phyloP scores from a whole-genome alignment of 352 stramenopile species.

The Pythium apleroticum region DNA sequence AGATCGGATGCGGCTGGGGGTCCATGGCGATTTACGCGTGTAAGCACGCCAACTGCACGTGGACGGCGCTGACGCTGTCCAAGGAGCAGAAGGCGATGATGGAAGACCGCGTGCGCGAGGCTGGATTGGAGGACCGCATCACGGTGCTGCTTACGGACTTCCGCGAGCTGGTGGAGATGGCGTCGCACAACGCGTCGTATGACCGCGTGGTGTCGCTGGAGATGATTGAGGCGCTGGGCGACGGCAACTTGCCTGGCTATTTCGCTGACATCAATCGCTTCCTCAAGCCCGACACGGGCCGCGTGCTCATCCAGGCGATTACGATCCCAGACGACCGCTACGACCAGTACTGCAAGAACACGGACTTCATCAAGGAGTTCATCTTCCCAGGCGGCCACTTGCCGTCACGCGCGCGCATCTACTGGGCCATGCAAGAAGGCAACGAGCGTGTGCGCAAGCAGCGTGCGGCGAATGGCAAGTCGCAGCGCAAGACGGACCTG shows the following conservation, averaged over 20 bases:
- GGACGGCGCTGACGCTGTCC: slow-evolving; percentile 27
- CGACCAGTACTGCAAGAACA: slow-evolving; percentile 32
- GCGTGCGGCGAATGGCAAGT: not conserved
- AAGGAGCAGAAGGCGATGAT: slow-evolving; percentile 29
- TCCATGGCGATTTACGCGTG: slow-evolving; percentile 31
- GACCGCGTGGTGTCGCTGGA: slow-evolving; percentile 34
- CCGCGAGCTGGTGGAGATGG: slow-evolving; percentile 26
- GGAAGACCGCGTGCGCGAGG: slow-evolving; percentile 23
- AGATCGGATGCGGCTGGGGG: slow-evolving; percentile 35
- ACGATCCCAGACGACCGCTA: slow-evolving; percentile 30
- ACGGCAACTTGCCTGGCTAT: slow-evolving; percentile 28
- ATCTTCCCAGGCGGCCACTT: slow-evolving; percentile 36
- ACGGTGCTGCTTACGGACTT: slow-evolving; percentile 32
- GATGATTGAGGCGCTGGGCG: slow-evolving; percentile 35
- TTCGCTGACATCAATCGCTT: slow-evolving; percentile 33
- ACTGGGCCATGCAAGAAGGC: slow-evolving; percentile 25
- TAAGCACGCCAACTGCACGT: slow-evolving; percentile 15
- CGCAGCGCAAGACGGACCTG: slow-evolving; percentile 2
- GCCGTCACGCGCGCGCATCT: slow-evolving; percentile 28
- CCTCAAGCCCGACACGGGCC: slow-evolving; percentile 29
- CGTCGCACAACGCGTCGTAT: slow-evolving; percentile 15
- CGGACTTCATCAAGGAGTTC: slow-evolving; percentile 35
- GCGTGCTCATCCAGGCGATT: slow-evolving; percentile 33
- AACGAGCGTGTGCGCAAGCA: slow-evolving; percentile 17
- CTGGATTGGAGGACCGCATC: slow-evolving; percentile 28